phyloP scores from a whole-genome alignment of 164 flowering plant genomes.

The Macadamia tetraphylla region DNA sequence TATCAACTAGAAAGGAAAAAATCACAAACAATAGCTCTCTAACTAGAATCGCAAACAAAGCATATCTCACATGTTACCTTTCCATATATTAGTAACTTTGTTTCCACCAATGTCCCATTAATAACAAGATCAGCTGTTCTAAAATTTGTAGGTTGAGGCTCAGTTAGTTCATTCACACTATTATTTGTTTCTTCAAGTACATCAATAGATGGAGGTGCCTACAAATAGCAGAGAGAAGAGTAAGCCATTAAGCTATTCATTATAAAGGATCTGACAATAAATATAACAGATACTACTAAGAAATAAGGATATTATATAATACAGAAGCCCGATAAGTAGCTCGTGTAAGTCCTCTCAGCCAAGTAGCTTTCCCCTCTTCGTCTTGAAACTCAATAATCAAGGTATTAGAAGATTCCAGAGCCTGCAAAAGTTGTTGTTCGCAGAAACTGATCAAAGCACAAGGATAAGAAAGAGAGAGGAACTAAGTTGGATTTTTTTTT shows the following conservation, averaged over 20 bases:
- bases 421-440: conserved; percentile 32
- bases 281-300: conserved; percentile 1
- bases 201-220: conserved; percentile 72
- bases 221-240: conserved; percentile 10
- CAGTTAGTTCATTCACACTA: conserved; percentile 25
- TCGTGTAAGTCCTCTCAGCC: conserved; percentile 76
- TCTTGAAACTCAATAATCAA: conserved; percentile 68
- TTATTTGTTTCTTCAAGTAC: conserved; percentile 44
- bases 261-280: neutral
- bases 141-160: conserved; percentile 23
- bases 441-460: too few relatives aligned
- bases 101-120: conserved; percentile 72
- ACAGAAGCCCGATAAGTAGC: conserved; percentile 96
- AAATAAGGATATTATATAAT: conserved; percentile 7
- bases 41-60: neutral
- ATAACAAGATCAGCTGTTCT: conserved; percentile 79
- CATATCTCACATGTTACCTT: conserved; percentile 45
- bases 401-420: conserved; percentile 83
- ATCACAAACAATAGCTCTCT: neutral
- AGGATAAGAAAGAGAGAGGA: too few relatives aligned
- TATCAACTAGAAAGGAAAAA: neutral
- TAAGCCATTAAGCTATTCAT: conserved; percentile 4
- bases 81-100: conserved; percentile 72
- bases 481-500: too few relatives aligned
- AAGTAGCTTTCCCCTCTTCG: conserved; percentile 60